Percentiles rank a stretch among this genome's conserved stretches.
Evolutionary conservation across 75 land plant genomes (phyloP).

Genomic region (Pseudotsuga menziesii): DNA sequence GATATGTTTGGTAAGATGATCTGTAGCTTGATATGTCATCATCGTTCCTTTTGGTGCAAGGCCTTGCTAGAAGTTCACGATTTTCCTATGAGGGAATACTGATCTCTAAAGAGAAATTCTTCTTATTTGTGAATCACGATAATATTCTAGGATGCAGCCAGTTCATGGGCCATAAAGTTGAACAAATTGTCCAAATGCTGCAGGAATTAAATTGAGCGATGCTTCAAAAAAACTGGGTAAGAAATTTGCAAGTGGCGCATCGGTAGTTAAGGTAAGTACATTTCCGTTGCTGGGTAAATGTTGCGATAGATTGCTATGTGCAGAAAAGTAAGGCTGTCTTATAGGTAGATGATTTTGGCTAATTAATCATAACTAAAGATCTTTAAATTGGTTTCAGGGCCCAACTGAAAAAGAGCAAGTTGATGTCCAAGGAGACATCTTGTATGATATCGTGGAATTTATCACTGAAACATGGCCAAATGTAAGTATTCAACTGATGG

Average conservation of each 20-base stretch:
- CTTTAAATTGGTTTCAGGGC: constrained; percentile 41
- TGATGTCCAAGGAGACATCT: constrained; percentile 96
- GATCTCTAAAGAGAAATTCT: not conserved
- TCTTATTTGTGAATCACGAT: not conserved
- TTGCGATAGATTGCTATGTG: not conserved
- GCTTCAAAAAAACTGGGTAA: constrained; percentile 99
- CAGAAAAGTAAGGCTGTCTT: not conserved
- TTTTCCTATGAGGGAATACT: not conserved
- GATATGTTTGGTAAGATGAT: constrained; percentile 85
- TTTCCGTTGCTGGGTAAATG: not conserved
- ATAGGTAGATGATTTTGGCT: not conserved
- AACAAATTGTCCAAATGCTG: constrained; percentile 8
- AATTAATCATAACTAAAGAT: not conserved
- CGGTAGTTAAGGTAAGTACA: constrained; percentile 84
- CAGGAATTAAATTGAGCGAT: constrained; percentile 91
- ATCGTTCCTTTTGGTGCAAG: not conserved
- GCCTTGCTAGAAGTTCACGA: not conserved
- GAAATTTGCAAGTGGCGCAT: constrained; percentile 98
- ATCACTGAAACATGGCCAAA: constrained; percentile 89
- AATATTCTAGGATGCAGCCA: not conserved
- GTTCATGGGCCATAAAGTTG: not conserved
- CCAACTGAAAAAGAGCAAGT: constrained; percentile 99
- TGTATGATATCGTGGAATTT: constrained; percentile 89
- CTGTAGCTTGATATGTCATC: not conserved
- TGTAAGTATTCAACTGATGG: constrained; percentile 39